Evolutionary conservation across 345 rosid species (phyloP), one percentile per base, ranked within the genome.

Genomic region (Eucalyptus virginea): DNA sequence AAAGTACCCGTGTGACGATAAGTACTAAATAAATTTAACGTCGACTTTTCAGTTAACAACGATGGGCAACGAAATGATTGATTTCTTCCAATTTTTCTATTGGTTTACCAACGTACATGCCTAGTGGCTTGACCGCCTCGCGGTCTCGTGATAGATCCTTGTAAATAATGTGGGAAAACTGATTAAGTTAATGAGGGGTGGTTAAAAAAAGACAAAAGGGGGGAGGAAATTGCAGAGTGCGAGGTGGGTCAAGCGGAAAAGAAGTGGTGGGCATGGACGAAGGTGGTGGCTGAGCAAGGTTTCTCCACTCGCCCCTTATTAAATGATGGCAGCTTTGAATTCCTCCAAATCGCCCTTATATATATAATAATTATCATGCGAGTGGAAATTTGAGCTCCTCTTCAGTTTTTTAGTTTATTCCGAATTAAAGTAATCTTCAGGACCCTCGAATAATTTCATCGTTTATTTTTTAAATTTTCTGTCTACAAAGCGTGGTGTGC

Each of bases 251-350:
- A 50, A 86, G 42, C 17, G 11, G 18, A 51, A 50, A 50, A 15
- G 9, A 45, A 86, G 87, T 45, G 87, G 52, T 47, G 24, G 83
- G 47, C 83, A 86, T 90, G 89, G 90, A 51, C 90, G 89, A 88
- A 88, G 92, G 92, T 90, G 92, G 92, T 90, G 93, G 92, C 51
- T 62, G 62, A 51, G 88, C 91, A 87, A 89, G 91, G 85, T 21
- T 77, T 77, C 92, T 92, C 96, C 95, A 92, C 94, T 92, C 87
- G 89, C 86, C 90, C 89, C 34, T 49, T 89, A 86, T 88, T 89
- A 62, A 90, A 92, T 94, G 87, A 92, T 94, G 88, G 88, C 52
- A 23, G 72, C 90, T 90, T 91, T 93, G 95, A 95, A 93, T 90
- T 89, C 89, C 89, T 86, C 81, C 48, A 90, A 86, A 28, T 24